These are phyloP conservation scores for Basidiobolus heterosporus DNA, from an alignment of 371 early-diverging fungal species.

Conservation along the genomic window DNA sequence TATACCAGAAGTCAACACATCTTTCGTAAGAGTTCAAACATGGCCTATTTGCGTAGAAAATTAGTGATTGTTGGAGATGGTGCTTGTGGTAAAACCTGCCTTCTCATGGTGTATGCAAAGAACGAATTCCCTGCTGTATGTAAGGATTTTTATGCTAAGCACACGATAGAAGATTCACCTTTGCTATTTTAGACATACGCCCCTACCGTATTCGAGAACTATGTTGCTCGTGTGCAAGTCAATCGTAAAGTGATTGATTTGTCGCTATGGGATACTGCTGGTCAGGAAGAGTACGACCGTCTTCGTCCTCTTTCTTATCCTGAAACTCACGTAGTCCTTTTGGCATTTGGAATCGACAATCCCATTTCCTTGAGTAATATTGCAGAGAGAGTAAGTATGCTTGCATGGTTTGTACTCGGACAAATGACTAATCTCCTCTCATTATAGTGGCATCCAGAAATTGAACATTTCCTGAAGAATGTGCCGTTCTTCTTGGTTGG, in stretches of 20 bases:
- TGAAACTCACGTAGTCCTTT: slow-evolving; percentile 75
- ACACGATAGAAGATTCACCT: neutral
- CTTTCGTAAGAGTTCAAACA: too few species aligned
- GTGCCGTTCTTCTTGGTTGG: slow-evolving; percentile 61
- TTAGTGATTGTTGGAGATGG: slow-evolving; percentile 42
- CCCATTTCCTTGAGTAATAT: slow-evolving; percentile 83
- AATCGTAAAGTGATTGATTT: slow-evolving; percentile 67
- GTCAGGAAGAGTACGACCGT: slow-evolving; percentile 80
- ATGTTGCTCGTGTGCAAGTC: slow-evolving; percentile 52
- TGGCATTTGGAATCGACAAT: slow-evolving; percentile 68
- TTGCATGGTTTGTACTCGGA: slow-evolving; percentile 1
- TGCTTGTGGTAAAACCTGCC: slow-evolving; percentile 75
- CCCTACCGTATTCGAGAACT: slow-evolving; percentile 50
- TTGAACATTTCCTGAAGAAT: slow-evolving; percentile 43
- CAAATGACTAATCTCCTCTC: neutral
- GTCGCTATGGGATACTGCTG: slow-evolving; percentile 85
- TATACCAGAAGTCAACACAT: too few species aligned
- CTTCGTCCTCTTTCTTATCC: slow-evolving; percentile 83
- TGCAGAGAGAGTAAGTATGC: slow-evolving; percentile 31
- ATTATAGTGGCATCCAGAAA: slow-evolving; percentile 56
- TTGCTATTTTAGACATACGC: neutral
- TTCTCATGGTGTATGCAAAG: slow-evolving; percentile 64
- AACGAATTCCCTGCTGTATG: slow-evolving; percentile 65
- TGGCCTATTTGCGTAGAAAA: slow-evolving; percentile 18
- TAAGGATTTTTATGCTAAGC: slow-evolving; percentile 12